Evolutionary conservation across 2,329 filamentous ascomycete genomes (phyloP).

Genomic region (Scolecobasidium constrictum): DNA sequence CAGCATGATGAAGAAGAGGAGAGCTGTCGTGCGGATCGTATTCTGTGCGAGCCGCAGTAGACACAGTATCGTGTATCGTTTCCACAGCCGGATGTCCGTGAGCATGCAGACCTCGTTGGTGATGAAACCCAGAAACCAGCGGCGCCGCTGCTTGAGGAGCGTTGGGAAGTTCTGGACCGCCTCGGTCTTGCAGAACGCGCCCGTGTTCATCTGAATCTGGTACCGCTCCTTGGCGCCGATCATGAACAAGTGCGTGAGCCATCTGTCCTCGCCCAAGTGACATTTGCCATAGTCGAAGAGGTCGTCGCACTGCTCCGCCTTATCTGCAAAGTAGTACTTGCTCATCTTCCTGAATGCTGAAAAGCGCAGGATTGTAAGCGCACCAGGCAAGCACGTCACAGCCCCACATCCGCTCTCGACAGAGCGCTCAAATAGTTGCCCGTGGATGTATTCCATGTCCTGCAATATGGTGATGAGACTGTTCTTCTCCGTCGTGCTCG

Average conservation of each 20-base stretch:
- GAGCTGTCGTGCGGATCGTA: conserved; percentile 85
- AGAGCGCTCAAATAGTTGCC: conserved; percentile 88
- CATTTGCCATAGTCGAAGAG: conserved; percentile 95
- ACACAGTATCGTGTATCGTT: conserved; percentile 75
- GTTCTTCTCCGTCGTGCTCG: conserved; percentile 80
- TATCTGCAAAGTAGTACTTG: conserved; percentile 97
- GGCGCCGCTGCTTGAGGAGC: conserved; percentile 83
- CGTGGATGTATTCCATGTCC: conserved; percentile 97
- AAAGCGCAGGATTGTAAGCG: conserved; percentile 90
- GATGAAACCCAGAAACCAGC: conserved; percentile 96
- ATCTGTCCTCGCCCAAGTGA: conserved; percentile 88
- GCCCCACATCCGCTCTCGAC: conserved; percentile 91
- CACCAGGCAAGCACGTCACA: conserved; percentile 88
- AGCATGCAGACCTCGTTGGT: conserved; percentile 98
- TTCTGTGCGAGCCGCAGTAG: conserved; percentile 89
- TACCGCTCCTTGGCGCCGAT: conserved; percentile 86
- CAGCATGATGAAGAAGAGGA: conserved; percentile 90
- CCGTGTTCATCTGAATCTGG: conserved; percentile 96
- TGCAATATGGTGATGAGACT: conserved; percentile 85
- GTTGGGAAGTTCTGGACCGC: conserved; percentile 80
- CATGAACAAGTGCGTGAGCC: conserved; percentile 98
- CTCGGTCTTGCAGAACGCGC: conserved; percentile 96
- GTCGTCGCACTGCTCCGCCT: conserved; percentile 89
- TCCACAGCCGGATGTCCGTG: conserved; percentile 87
- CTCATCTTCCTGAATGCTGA: conserved; percentile 95